A percentile compares a stretch with the other conserved stretches of the same genome.
phyloP scores from a whole-genome alignment of 306 rosid genomes.

The Malus sylvestris region DNA sequence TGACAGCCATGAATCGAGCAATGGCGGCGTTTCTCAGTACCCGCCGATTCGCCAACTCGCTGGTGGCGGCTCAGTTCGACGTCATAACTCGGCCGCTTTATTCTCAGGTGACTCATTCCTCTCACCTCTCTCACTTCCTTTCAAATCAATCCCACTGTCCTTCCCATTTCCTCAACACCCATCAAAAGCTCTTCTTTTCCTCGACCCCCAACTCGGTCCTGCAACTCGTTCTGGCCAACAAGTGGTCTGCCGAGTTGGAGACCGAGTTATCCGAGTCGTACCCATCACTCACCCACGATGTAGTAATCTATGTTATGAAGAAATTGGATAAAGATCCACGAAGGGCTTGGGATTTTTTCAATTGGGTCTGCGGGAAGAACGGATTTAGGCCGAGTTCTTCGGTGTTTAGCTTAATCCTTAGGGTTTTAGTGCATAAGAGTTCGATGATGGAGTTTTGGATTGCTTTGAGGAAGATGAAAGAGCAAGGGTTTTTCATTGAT shows the following conservation, averaged over 20 bases:
- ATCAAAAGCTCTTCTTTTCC: constrained; percentile 41
- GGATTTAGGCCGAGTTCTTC: constrained; percentile 58
- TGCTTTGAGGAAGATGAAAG: constrained; percentile 47
- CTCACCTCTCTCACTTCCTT: constrained; percentile 21
- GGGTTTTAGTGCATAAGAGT: constrained; percentile 37
- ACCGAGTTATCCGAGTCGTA: constrained; percentile 34
- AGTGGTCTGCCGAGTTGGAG: constrained; percentile 68
- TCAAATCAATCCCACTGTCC: constrained; percentile 12
- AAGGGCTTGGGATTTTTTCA: constrained; percentile 63
- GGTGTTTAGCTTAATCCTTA: constrained; percentile 53
- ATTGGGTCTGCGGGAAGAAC: constrained; percentile 51
- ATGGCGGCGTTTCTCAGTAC: constrained; percentile 28
- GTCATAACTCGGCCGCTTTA: constrained; percentile 22
- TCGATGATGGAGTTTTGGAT: constrained; percentile 67
- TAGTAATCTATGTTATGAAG: constrained; percentile 57
- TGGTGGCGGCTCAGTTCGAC: constrained; percentile 26
- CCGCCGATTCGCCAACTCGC: constrained; percentile 41
- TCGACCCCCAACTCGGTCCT: constrained; percentile 53
- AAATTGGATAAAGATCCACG: constrained; percentile 48
- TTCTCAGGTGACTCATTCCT: constrained; percentile 48
- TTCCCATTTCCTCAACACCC: constrained; percentile 15
- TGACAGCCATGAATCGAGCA: constrained; percentile 50
- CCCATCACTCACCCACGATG: constrained; percentile 53
- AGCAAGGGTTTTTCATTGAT: constrained; percentile 58
- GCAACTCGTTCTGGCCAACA: constrained; percentile 42